A percentile compares a stretch with the other conserved stretches of the same genome.
phyloP scores from a whole-genome alignment of 2,329 filamentous ascomycete species.

The Botrytis byssoidea region DNA sequence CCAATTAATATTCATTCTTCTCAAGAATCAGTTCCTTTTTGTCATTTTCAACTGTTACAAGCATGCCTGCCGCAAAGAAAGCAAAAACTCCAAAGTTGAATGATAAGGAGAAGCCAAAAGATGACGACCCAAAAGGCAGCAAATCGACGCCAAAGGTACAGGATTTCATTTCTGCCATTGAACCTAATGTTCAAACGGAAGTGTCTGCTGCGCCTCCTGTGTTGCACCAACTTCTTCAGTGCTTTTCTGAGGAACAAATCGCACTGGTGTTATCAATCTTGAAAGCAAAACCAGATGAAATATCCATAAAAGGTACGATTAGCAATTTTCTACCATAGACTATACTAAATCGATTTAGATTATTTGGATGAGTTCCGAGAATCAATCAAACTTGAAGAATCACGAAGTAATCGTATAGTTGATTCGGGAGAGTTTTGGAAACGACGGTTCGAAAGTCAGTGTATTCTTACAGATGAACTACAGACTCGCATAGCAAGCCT shows the following conservation, averaged over 20 bases:
- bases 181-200: not conserved
- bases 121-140: not conserved
- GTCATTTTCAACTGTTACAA: not conserved
- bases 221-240: not conserved
- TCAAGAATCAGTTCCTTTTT: not conserved
- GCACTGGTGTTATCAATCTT: not conserved
- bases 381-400: not conserved
- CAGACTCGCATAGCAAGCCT: not conserved
- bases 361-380: not conserved
- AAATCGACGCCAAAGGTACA: not conserved
- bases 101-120: not conserved
- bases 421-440: slow-evolving; percentile 10
- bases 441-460: not conserved
- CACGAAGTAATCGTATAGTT: not conserved
- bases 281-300: not conserved
- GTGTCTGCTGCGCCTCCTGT: too few species aligned
- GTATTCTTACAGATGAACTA: not conserved
- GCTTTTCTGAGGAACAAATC: not conserved
- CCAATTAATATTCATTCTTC: not conserved
- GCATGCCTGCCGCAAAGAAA: not conserved
- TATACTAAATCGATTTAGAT: not conserved
- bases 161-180: not conserved
- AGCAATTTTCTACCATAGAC: not conserved
- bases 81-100: not conserved
- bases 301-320: not conserved